Conservation (phyloP, 73 alveolate genomes). For the Symbiodinium pilosum region DNA sequence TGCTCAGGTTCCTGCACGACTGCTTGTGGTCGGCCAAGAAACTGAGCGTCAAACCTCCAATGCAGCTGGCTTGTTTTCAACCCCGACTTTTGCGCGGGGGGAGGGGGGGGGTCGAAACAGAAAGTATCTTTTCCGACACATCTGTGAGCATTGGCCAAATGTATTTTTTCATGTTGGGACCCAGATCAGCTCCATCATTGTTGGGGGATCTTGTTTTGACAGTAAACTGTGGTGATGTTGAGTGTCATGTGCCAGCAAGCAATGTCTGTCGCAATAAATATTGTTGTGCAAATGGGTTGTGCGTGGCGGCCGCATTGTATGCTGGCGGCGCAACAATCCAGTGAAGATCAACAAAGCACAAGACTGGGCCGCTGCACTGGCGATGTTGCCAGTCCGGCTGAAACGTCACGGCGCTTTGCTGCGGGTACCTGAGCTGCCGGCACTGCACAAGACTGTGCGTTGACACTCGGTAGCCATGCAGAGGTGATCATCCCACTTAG, state of each 20-base stretch:
- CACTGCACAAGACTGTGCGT: too few relatives aligned
- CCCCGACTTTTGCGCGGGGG: too few relatives aligned
- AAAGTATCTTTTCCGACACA: too few relatives aligned
- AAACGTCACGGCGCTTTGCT: neutral
- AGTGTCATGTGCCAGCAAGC: too few relatives aligned
- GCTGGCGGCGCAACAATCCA: neutral
- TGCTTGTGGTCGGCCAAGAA: too few relatives aligned
- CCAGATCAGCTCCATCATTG: neutral
- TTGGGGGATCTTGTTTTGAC: neutral
- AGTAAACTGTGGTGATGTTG: neutral
- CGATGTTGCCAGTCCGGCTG: neutral
- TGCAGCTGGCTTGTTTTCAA: too few relatives aligned
- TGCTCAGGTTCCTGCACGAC: too few relatives aligned
- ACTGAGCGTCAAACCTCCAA: too few relatives aligned
- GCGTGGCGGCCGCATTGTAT: neutral
- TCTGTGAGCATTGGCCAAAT: too few relatives aligned
- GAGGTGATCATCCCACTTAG: too few relatives aligned
- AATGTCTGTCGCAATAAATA: neutral
- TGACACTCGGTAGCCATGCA: too few relatives aligned
- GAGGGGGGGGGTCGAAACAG: too few relatives aligned
- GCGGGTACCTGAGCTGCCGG: neutral
- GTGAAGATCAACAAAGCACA: neutral
- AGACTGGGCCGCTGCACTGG: neutral
- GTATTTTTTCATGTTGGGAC: neutral
- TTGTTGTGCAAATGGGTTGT: neutral